Evolutionary conservation across 2,329 filamentous ascomycete species (phyloP), one percentile per base, ranked within the genome.

Genomic region (Pseudogymnoascus sp.): DNA sequence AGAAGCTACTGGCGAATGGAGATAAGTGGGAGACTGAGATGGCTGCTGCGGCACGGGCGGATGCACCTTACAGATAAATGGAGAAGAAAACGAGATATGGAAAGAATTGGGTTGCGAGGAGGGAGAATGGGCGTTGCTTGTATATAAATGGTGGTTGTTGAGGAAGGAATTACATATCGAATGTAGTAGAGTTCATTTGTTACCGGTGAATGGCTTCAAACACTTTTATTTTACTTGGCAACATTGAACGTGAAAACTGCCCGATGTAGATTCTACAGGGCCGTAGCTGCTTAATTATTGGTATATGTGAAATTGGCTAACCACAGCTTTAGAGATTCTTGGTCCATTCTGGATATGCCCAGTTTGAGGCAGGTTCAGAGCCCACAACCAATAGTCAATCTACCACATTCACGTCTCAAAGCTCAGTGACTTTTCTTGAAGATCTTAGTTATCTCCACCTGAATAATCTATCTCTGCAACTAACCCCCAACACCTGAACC

Each of bases 1-100:
- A 95, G 82, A 96, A 96, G 79, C 79, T 96, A 67, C 77, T 96
- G 67, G 80, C 90, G 68, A 96, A 96, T 74, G 91, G 92, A 72
- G 92, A 95, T 80, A 93, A 92, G 79, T 99, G 94, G 94, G 94
- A 99, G 81, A 92, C 94, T 6, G 94, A 99, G 79, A 82, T 99
- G 72, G 93, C 93, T 1, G 93, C 94, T 63, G 87, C 85, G 69
- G 94, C 94, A 74, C 88, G 92, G 73, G 94, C 94, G 65, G 94
- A 99, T 82, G 87, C 92, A 62, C 93, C 93, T 60, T 97, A 92
- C 80, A 84, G 90, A 83, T 93, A 87, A 82, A 68, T n/a, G 28
- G 23, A 25, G 25, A 7, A 52, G 45, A 52, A 52, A 23, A 52
- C 19, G 25, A 52, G 4, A 52, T 30, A 11, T 30, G 25, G 25